Evolutionary conservation across 2,329 filamentous ascomycete genomes (phyloP).

Genomic region (Cytospora piceicola): DNA sequence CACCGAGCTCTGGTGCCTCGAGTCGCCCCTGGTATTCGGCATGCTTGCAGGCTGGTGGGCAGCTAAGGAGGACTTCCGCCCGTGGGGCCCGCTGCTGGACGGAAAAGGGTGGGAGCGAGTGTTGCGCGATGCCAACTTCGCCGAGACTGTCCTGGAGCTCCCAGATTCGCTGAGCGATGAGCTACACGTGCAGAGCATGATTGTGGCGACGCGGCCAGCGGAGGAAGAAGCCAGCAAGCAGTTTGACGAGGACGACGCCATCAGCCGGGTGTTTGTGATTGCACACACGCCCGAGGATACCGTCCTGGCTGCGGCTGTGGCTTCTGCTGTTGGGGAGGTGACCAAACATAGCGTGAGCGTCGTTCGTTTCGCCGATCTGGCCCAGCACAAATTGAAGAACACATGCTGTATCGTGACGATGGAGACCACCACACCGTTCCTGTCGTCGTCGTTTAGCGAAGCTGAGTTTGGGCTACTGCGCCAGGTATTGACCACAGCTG

Average conservation of each 20-base stretch:
- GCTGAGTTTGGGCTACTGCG: constrained; percentile 36
- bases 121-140: constrained; percentile 25
- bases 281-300: constrained; percentile 16
- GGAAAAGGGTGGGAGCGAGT: constrained; percentile 21
- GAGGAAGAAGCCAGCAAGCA: constrained; percentile 18
- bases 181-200: constrained; percentile 29
- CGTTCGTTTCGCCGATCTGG: constrained; percentile 32
- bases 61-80: constrained; percentile 23
- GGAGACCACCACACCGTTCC: constrained; percentile 32
- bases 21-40: constrained; percentile 39
- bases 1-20: constrained; percentile 26
- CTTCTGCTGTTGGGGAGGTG: constrained; percentile 10
- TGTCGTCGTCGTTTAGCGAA: constrained; percentile 32
- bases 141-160: constrained; percentile 23
- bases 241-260: constrained; percentile 25
- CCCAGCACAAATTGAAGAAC: constrained; percentile 30
- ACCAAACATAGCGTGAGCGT: constrained; percentile 23
- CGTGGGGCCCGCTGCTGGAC: constrained; percentile 24
- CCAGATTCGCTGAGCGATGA: constrained; percentile 23
- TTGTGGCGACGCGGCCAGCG: constrained; percentile 23
- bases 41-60: constrained; percentile 46
- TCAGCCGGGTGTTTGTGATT: constrained; percentile 28
- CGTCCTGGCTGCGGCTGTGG: constrained; percentile 15
- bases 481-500: constrained; percentile 36
- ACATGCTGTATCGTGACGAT: constrained; percentile 35